Base-by-base conservation (phyloP, 2,329 filamentous ascomycete species). In the Torrubiellomyces zombiae region DNA sequence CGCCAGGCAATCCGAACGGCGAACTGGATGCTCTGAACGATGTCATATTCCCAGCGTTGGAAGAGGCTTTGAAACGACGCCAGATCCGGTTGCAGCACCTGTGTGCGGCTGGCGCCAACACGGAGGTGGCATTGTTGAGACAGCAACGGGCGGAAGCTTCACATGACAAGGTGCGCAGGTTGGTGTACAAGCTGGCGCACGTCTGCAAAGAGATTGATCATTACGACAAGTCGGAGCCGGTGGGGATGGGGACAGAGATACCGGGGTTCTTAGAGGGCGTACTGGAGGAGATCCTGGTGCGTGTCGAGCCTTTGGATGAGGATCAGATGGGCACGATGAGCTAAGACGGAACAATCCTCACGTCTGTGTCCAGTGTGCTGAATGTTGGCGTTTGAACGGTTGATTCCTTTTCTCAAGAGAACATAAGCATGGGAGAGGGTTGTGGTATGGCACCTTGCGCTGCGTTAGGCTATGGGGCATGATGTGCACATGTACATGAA, bases 171-270 rank as follows among this genome's bases (percentile, higher is more conserved):
- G 64, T 95, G 20, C 67, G 77, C 35, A 71, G 74, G 42, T 60
- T 92, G 15, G 81, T 93, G 9, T 75, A 75, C 35, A 91, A 92
- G 45, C 63, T 91, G 16, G 77, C 75, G 3, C 71, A 78, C 31
- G 63, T 86, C 14, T 92, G 92, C 50, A 76, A 75, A 43, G 83
- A 93, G 47, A 82, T 98, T 41, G 86, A 98, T 48, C 67, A 77
- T 34, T 79, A 75, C 51, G 89, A 98, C 50, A 77, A 76, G 46
- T 68, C 74, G 21, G 78, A 82, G 38, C 81, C 83, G 5, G 82
- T 95, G 8, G 82, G 83, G 1, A 94, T 95, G 86, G 86, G 83
- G 0, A 75, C 81, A 21, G 85, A 86, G 14, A 83, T 93, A 2
- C 73, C 74, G 21, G 81, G 79, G 1, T 91, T 95, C 38, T 53